Base-by-base conservation (phyloP, 2,329 filamentous ascomycete species). In the Colletotrichum acutatum region DNA sequence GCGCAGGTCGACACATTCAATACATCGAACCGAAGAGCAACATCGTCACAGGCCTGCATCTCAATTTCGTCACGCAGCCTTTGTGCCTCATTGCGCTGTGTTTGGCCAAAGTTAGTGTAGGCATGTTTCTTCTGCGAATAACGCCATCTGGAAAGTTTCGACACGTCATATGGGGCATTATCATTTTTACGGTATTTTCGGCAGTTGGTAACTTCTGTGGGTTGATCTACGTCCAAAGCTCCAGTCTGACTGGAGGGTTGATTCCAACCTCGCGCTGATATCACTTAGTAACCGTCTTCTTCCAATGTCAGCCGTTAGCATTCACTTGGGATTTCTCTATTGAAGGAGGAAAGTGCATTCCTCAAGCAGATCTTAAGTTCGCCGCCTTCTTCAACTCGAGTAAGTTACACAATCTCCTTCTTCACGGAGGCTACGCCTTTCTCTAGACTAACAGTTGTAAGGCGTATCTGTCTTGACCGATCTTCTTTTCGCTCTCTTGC, bases 11-110 rank as follows among this genome's bases (percentile, higher is more conserved):
- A 7, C 79, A 81, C 59, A 73, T 74, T 26, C 71, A 77, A 9
- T 78, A 79, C 70, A 79, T 81, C 61, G 22, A 75, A 5, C 78
- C 78, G 5, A 24, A 70, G 1, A 65, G 68, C 14, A 78, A 80
- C 30, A 61, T 78, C 30, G 37, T 53, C 26, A 76, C 64, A 3
- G 79, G 78, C 0, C 69, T 81, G 5, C 76, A 78, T 56, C 75
- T 80, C 56, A 81, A 81, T 78, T 81, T 80, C 28, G 76, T 78
- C 56, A 80, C 78, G 0, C 79, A 81, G 66, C 79, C 79, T 2
- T 49, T 80, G 26, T 80, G 76, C 19, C 71, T 81, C 4, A 70
- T 79, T n/a, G 75, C 66, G 22, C 68, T 81, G 6, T 77, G 75
- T 49, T 46, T 80, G 16, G 76, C 77, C 12, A 80, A 81, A 62